Evolutionary conservation across 2,329 filamentous ascomycete genomes (phyloP).

Genomic region (Pseudomassariella vexata): DNA sequence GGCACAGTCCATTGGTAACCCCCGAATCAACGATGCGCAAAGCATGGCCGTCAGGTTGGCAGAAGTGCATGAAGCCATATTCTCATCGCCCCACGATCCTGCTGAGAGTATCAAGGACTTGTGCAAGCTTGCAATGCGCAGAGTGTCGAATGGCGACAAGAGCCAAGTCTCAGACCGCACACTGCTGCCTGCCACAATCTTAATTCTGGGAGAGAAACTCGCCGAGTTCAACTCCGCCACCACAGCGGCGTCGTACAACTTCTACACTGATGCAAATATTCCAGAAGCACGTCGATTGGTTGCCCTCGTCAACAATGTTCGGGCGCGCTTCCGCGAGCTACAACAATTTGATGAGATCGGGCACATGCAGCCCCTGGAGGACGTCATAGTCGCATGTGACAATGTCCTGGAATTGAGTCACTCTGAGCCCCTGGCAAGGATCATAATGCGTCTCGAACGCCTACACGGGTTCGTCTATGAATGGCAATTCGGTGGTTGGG

Average conservation of each 20-base stretch:
- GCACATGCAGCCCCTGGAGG: conserved; percentile 69
- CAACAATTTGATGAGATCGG: conserved; percentile 59
- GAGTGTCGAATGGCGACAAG: conserved; percentile 23
- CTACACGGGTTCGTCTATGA: conserved; percentile 81
- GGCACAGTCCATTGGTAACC: conserved; percentile 17
- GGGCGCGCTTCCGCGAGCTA: conserved; percentile 67
- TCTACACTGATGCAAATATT: conserved; percentile 80
- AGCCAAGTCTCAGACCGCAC: conserved; percentile 38
- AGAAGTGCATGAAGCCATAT: conserved; percentile 50
- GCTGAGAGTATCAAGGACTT: conserved; percentile 36
- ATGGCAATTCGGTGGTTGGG: conserved; percentile 85
- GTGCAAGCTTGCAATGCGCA: conserved; percentile 37
- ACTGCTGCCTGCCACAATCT: conserved; percentile 60
- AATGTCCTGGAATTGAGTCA: conserved; percentile 71
- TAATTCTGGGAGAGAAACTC: conserved; percentile 59
- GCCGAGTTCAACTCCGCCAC: conserved; percentile 34
- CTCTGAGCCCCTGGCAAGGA: conserved; percentile 76
- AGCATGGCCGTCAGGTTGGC: conserved; percentile 55
- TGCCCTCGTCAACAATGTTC: conserved; percentile 60
- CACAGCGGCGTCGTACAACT: conserved; percentile 62
- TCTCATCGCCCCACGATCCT: conserved; percentile 36
- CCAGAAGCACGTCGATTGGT: conserved; percentile 71
- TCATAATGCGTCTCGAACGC: conserved; percentile 82
- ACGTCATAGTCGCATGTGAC: conserved; percentile 71
- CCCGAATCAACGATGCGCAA: conserved; percentile 39